Percentiles rank a stretch among this genome's conserved stretches.
Evolutionary conservation across 2,329 filamentous ascomycete species (phyloP).

Genomic region (Acephala macrosclerotiorum): DNA sequence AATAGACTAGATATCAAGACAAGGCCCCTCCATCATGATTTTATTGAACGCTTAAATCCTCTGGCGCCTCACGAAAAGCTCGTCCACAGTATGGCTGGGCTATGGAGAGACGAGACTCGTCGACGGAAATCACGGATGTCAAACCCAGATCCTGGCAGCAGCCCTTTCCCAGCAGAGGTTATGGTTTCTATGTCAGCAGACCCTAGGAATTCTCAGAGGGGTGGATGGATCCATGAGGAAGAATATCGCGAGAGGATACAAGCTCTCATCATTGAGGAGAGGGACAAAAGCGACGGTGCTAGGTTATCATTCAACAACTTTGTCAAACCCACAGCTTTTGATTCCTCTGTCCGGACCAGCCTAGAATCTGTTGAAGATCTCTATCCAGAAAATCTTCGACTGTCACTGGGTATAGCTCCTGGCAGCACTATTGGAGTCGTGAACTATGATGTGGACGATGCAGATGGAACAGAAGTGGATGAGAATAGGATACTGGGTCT

Average conservation of each 20-base stretch:
- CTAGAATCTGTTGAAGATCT: constrained; percentile 88
- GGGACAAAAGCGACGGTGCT: constrained; percentile 51
- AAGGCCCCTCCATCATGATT: constrained; percentile 85
- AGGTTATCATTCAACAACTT: constrained; percentile 71
- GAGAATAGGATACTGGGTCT: constrained; percentile 61
- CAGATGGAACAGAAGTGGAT: constrained; percentile 60
- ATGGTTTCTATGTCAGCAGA: constrained; percentile 91
- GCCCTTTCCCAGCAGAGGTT: constrained; percentile 81
- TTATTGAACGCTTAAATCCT: constrained; percentile 75
- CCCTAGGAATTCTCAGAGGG: constrained; percentile 71
- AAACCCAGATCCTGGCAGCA: constrained; percentile 68
- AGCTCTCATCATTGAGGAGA: constrained; percentile 71
- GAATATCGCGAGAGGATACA: constrained; percentile 75
- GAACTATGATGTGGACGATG: constrained; percentile 25
- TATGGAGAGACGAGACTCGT: constrained; percentile 91
- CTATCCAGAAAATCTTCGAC: constrained; percentile 71
- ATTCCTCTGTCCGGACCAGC: constrained; percentile 73
- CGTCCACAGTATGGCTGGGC: constrained; percentile 90
- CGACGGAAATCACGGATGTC: constrained; percentile 78
- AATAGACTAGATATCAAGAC: constrained; percentile 81
- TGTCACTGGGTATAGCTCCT: constrained; percentile 50
- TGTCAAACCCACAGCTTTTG: constrained; percentile 59
- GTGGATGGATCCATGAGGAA: constrained; percentile 92
- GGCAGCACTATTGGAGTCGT: constrained; percentile 11
- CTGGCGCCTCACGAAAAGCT: constrained; percentile 75